Conservation (phyloP, 306 rosid genomes). For the Parietaria judaica region DNA sequence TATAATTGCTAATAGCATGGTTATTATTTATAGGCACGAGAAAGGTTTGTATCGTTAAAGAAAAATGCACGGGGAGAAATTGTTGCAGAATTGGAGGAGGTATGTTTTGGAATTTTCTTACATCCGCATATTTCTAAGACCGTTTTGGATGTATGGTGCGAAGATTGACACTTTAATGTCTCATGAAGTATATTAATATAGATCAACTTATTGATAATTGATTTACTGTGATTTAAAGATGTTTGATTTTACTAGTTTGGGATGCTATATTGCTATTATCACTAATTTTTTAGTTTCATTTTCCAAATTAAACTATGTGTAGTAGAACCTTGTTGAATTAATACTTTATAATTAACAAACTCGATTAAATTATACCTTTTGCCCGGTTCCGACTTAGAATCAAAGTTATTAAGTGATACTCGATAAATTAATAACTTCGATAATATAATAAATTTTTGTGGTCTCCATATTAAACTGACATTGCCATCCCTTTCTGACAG, state of each 20-base stretch:
- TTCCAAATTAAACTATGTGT: too few species aligned
- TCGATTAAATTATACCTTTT: too few species aligned
- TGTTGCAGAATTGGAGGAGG: conserved; percentile 91
- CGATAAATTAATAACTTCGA: too few species aligned
- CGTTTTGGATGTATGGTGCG: background rate
- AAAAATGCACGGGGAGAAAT: conserved; percentile 78
- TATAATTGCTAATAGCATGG: conserved; percentile 13
- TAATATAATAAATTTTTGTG: too few species aligned
- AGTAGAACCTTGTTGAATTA: too few species aligned
- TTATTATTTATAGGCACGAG: conserved; percentile 61
- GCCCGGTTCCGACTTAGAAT: too few species aligned
- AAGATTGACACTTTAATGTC: too few species aligned
- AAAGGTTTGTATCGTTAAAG: conserved; percentile 85
- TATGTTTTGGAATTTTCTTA: conserved; percentile 19
- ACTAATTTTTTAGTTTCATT: too few species aligned
- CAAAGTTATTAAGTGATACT: too few species aligned
- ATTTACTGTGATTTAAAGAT: background rate
- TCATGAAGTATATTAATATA: background rate
- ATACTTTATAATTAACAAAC: too few species aligned
- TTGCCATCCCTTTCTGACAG: conserved; percentile 39
- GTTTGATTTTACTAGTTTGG: too few species aligned
- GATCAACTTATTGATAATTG: background rate
- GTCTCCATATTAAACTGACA: conserved; percentile 2
- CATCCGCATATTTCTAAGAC: background rate
- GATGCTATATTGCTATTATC: too few species aligned